Conservation (phyloP, 2,329 filamentous ascomycete species). For the Domatiomyces catenatus region DNA sequence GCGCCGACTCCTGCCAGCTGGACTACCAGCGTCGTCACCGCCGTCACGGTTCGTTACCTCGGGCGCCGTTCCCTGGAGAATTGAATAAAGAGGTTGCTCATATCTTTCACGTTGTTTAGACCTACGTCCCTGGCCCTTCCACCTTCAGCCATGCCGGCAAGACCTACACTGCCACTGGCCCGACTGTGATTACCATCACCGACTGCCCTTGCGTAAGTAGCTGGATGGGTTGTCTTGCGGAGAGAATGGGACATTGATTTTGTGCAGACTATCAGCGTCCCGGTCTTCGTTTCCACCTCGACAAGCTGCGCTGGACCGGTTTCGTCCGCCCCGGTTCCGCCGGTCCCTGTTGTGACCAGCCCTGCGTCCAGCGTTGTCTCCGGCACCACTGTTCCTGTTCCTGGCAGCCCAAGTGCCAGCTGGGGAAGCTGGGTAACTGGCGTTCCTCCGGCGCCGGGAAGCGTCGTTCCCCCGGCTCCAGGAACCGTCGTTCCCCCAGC, state of each 20-base stretch:
- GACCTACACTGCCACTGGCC: constrained; percentile 16
- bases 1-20: constrained; percentile 2
- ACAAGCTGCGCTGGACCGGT: constrained; percentile 13
- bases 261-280: constrained; percentile 14
- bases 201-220: constrained; percentile 15
- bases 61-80: neutral
- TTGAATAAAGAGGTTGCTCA: neutral
- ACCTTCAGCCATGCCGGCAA: constrained; percentile 14
- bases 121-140: constrained; percentile 15
- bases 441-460: neutral
- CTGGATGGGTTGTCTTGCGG: too few species aligned
- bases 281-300: constrained; percentile 14
- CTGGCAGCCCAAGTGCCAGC: constrained; percentile 2
- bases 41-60: constrained; percentile 7
- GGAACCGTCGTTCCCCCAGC: constrained; percentile 3
- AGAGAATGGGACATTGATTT: neutral
- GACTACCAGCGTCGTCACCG: constrained; percentile 16
- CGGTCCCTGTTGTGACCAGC: constrained; percentile 1
- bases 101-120: neutral
- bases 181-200: constrained; percentile 19
- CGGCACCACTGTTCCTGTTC: constrained; percentile 4
- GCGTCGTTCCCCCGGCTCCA: neutral
- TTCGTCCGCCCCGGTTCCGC: neutral
- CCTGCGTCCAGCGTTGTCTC: constrained; percentile 1
- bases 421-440: constrained; percentile 5